A percentile compares a stretch with the other conserved stretches of the same genome.
These are phyloP conservation scores for Alternaria sp. DNA, from an alignment of 2,329 filamentous ascomycete genomes.

Conservation along the genomic window DNA sequence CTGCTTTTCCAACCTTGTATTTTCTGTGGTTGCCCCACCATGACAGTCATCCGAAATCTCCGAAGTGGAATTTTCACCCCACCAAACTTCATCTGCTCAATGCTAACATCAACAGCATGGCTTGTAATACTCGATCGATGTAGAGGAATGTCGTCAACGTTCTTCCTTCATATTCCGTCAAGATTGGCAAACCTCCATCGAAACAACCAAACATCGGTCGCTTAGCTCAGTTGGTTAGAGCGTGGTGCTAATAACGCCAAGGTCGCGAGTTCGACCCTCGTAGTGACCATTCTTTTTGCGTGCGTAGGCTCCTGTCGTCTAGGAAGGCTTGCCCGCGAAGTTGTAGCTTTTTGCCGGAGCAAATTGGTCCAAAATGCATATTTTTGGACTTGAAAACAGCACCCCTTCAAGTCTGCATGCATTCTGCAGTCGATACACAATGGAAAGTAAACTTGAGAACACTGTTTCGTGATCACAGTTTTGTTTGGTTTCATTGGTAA, in stretches of 20 bases:
- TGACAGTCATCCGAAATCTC: background rate
- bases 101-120: background rate
- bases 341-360: background rate
- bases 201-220: conserved; percentile 15
- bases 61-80: conserved; percentile 1
- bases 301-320: background rate
- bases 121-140: fast-evolving
- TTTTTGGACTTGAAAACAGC: background rate
- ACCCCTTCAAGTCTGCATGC: background rate
- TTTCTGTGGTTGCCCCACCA: background rate
- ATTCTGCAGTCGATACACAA: background rate
- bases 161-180: fast-evolving
- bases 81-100: background rate
- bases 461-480: background rate
- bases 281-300: conserved; percentile 20
- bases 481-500: background rate
- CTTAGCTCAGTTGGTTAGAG: conserved; percentile 23
- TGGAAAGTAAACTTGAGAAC: background rate
- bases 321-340: background rate
- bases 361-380: background rate
- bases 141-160: fast-evolving
- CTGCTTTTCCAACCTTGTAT: background rate
- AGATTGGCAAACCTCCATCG: background rate
- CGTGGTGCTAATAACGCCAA: conserved; percentile 27
- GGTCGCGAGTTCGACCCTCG: conserved; percentile 22